Conservation (phyloP, 2,329 filamentous ascomycete species). For the Helotiales sp. region DNA sequence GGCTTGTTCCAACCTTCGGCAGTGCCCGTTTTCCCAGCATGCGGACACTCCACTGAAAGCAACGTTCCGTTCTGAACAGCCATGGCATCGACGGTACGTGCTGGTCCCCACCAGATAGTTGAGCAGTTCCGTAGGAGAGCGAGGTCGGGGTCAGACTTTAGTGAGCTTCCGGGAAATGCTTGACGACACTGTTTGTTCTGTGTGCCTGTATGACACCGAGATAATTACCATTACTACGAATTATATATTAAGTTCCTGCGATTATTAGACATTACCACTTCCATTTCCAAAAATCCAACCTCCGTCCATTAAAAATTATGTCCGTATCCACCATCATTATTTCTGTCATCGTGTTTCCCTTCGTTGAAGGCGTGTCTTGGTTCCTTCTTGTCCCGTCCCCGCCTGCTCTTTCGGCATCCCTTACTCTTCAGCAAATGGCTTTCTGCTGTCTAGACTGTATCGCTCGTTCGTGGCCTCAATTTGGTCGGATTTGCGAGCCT, state of each 20-base stretch:
- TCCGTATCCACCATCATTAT: background rate
- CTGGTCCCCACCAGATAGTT: constrained; percentile 67
- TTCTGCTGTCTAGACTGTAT: constrained; percentile 2
- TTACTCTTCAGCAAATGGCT: background rate
- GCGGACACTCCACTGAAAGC: constrained; percentile 68
- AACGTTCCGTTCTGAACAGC: constrained; percentile 58
- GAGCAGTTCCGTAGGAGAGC: constrained; percentile 56
- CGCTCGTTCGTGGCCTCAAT: background rate
- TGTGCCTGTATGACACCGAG: background rate
- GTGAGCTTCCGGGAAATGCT: constrained; percentile 50
- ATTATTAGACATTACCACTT: background rate
- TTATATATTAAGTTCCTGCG: background rate
- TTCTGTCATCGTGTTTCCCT: background rate
- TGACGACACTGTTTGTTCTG: background rate
- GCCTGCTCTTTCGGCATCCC: background rate
- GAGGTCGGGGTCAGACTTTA: constrained; percentile 43
- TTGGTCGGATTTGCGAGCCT: background rate
- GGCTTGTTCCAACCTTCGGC: constrained; percentile 54
- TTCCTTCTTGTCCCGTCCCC: too few relatives aligned
- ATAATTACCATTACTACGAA: background rate
- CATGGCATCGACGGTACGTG: constrained; percentile 64
- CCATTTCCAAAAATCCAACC: background rate
- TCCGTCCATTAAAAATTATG: background rate
- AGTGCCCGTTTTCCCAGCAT: constrained; percentile 62
- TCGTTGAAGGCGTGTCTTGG: too few relatives aligned